Evolutionary conservation across 2,329 filamentous ascomycete species (phyloP).

Genomic region (Huntiella bhutanensis): DNA sequence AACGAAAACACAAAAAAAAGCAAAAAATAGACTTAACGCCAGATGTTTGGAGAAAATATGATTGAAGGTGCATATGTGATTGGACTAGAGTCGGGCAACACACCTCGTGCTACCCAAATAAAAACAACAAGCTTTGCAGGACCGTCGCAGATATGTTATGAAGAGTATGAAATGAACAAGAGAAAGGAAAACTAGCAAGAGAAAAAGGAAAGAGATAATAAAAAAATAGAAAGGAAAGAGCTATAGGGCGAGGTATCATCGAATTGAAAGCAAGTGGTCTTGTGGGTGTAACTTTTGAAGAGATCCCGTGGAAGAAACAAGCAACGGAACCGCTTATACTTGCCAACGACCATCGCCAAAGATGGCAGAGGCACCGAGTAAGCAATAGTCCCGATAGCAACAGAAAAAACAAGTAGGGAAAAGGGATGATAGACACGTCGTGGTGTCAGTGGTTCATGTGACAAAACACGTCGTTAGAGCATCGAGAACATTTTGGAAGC

Average conservation of each 20-base stretch:
- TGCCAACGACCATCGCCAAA: background rate
- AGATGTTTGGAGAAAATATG: constrained; percentile 1
- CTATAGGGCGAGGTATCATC: constrained; percentile 12
- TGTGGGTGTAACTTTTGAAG: constrained; percentile 10
- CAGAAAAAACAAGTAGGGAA: no score
- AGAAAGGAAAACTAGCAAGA: constrained; percentile 11
- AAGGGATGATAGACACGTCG: no score
- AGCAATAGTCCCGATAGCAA: no score
- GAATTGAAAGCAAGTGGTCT: constrained; percentile 13
- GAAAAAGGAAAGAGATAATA: constrained; percentile 1
- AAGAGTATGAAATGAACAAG: constrained; percentile 13
- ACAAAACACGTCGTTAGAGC: no score
- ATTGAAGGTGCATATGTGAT: background rate
- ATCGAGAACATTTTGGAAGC: no score
- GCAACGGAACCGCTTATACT: background rate
- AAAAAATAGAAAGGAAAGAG: constrained; percentile 3
- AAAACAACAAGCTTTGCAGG: background rate
- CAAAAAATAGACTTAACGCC: constrained; percentile 10
- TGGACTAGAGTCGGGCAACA: background rate
- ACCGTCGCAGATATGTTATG: constrained; percentile 8
- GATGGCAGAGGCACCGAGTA: background rate
- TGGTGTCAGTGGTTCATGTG: no score
- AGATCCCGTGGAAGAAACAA: background rate
- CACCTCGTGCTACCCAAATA: no score
- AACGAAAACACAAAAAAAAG: constrained; percentile 13